These are phyloP conservation scores for Actinomucor elegans DNA, from an alignment of 371 early-diverging fungal genomes.

Conservation along the genomic window DNA sequence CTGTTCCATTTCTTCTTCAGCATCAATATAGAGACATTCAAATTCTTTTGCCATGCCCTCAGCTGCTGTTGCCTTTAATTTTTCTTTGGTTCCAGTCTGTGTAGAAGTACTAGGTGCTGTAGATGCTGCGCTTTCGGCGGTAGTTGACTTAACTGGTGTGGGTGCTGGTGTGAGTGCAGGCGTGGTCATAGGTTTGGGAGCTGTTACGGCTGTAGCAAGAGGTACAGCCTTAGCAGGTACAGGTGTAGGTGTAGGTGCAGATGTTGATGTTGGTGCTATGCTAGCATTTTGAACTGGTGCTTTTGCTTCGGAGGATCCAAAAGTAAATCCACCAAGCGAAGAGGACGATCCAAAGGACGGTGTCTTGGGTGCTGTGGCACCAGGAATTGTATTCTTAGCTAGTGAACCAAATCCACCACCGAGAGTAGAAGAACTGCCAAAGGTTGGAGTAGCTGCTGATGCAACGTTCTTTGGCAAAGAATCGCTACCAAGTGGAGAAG, in stretches of 20 bases:
- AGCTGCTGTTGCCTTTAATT: constrained; percentile 15
- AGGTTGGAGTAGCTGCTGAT: constrained; percentile 5
- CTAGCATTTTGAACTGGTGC: neutral
- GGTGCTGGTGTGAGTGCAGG: neutral
- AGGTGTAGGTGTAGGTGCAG: neutral
- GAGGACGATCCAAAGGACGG: neutral
- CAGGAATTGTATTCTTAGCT: constrained; percentile 2
- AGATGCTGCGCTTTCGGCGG: neutral
- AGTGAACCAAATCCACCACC: constrained; percentile 7
- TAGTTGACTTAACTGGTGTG: neutral
- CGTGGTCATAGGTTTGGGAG: neutral
- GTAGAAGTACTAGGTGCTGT: neutral
- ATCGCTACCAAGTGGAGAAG: constrained; percentile 8
- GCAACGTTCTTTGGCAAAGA: neutral
- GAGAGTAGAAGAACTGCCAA: constrained; percentile 10
- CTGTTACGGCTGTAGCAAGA: neutral
- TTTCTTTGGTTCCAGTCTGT: neutral
- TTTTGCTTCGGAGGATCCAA: neutral
- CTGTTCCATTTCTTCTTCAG: constrained; percentile 18
- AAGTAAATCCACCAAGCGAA: neutral
- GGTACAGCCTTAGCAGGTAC: neutral
- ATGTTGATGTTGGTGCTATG: neutral
- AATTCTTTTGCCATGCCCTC: constrained; percentile 33
- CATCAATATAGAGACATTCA: constrained; percentile 23
- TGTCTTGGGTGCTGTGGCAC: neutral